A percentile compares a stretch with the other conserved stretches of the same genome.
These are phyloP conservation scores for Vanderwaltozyma verrucispora DNA, from an alignment of 805 yeast genomes.

Conservation along the genomic window DNA sequence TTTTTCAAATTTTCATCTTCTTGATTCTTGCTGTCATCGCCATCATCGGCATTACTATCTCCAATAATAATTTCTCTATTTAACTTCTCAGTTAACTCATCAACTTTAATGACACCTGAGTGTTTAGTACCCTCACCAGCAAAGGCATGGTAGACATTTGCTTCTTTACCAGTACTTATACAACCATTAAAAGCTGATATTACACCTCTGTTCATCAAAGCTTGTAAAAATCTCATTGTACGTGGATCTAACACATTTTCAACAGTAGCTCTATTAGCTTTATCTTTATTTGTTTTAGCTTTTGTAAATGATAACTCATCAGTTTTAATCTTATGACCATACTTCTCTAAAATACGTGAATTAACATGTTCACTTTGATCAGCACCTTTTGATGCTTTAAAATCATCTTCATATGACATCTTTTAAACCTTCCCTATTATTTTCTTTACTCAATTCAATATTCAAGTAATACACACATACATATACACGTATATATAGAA, in stretches of 20 bases:
- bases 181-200: conserved; percentile 87
- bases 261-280: conserved; percentile 91
- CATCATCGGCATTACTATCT: conserved; percentile 2
- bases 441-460: too few species aligned
- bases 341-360: conserved; percentile 46
- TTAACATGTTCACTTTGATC: conserved; percentile 29
- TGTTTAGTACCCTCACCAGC: conserved; percentile 18
- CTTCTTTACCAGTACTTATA: conserved; percentile 94
- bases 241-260: conserved; percentile 96
- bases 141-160: conserved; percentile 87
- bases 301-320: conserved; percentile 47
- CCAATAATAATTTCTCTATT: conserved; percentile 4
- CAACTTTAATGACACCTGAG: background rate
- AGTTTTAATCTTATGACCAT: conserved; percentile 53
- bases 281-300: conserved; percentile 59
- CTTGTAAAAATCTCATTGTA: conserved; percentile 72
- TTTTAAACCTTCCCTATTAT: background rate
- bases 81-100: background rate
- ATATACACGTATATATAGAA: too few species aligned
- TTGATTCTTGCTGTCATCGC: background rate
- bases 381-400: conserved; percentile 10
- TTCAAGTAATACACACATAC: background rate
- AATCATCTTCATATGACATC: conserved; percentile 18
- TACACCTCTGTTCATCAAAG: conserved; percentile 73
- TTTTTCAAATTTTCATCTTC: background rate